Base-by-base conservation (phyloP, 1,139 yeast genomes). In the Yamadazyma blattariae region DNA sequence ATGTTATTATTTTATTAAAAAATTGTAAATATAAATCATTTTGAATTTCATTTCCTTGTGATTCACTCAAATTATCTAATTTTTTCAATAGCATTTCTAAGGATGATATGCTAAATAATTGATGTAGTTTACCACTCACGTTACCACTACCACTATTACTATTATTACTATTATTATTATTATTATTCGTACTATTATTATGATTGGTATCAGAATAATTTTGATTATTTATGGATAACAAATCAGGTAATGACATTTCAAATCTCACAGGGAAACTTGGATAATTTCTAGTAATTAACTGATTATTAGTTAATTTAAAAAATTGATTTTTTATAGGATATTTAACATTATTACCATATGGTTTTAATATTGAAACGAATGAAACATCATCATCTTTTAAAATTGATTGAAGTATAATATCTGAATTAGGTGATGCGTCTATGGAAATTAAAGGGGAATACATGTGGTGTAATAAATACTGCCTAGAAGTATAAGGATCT, bases 361-460 rank as follows among this genome's bases (percentile, higher is more conserved):
- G 72, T 42, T 59, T 58, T 30, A 70, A 49, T 16, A 68, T 48
- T 47, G 57, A 66, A 34, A 68, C 55, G 7, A 59, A 41, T 17
- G 69, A 58, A 9, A 68, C 49, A 54, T 60, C 66, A 7, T 48
- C 49, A 40, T 50, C 49, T 42, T 34, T 59, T 49, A 57, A 40
- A 6, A 65, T 59, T 7, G 59, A 54, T 42, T 63, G 68, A 22
- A 79, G 63, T 10, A 74, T 48, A 12, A 56, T 49, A 38, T 79
- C 82, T 4, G 79, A 77, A 41, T 67, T 71, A 26, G 54, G 65
- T 0, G 86, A 71, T 5, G 81, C 64, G 18, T 70, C 70, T 7
- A 80, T 67, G 1, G 84, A 68, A 13, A 82, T 64, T 29, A 71
- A 60, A 12, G 90, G 90, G 19, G 81, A 71, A 41, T 73, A 74